Base-by-base conservation (phyloP, 2,329 filamentous ascomycete genomes). In the Xylariaceae sp. region DNA sequence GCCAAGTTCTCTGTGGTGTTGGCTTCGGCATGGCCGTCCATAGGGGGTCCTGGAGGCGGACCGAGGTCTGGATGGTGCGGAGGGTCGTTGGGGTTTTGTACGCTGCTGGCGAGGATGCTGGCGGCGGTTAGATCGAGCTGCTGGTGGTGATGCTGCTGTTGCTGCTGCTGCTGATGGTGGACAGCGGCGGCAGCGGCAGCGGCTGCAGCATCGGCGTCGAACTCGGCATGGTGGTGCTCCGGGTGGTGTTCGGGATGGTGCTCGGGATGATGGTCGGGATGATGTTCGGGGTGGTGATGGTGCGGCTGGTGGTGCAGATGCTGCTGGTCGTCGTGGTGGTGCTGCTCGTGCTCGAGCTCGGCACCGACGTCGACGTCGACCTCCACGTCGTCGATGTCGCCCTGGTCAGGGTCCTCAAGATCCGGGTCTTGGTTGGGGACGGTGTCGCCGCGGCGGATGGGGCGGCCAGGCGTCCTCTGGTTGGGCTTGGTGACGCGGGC, bases 1-100 rank as follows among this genome's bases (percentile, higher is more conserved):
- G 79, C 78, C 14, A 81, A 63, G 5, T 75, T 70, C 49, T 76
- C 76, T 1, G 78, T 80, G 5, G 74, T 75, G 52, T 65, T 65
- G n/a, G 55, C 48, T 5, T 58, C 51, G 5, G 47, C 18, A 6
- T 59, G 60, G 14, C 50, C 57, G 1, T 63, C 61, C 47, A 59
- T 44, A 2, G 56, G 49, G 18, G 50, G 53, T 53, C 56, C 51
- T 58, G 62, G 49, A 3, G 59, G 54, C 5, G 47, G 56, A n/a
- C 56, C 61, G 34, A 69, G 61, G 33, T 66, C 63, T 3, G 61
- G 57, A 33, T 69, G 67, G 38, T 58, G 56, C 14, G 48, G 48
- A 42, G 64, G 65, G 31, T 68, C 66, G 47, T 60, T 57, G 11
- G 63, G 53, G 43, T 63, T 63, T 43, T 67, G 62, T 14, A 66